These are phyloP conservation scores for Paraphaeosphaeria minitans DNA, from an alignment of 2,329 filamentous ascomycete species.

Conservation along the genomic window DNA sequence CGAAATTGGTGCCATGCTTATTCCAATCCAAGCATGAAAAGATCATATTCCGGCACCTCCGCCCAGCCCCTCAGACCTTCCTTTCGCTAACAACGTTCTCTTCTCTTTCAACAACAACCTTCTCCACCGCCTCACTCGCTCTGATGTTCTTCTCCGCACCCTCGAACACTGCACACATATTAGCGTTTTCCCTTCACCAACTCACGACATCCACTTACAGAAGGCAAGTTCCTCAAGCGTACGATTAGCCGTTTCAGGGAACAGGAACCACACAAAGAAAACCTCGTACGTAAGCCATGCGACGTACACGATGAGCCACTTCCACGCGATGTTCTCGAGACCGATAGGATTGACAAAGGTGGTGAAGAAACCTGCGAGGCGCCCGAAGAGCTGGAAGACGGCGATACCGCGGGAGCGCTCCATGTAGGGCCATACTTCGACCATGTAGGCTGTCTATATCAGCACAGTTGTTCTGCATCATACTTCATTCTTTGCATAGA, in stretches of 20 bases:
- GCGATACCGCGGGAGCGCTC: slow-evolving; percentile 53
- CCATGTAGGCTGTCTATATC: slow-evolving; percentile 52
- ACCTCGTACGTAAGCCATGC: slow-evolving; percentile 64
- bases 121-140: slow-evolving; percentile 25
- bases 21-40: too few relatives aligned
- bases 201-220: slow-evolving; percentile 17
- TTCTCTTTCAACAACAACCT: slow-evolving; percentile 22
- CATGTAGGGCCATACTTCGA: slow-evolving; percentile 54
- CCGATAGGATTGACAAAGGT: slow-evolving; percentile 66
- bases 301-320: slow-evolving; percentile 66
- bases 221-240: slow-evolving; percentile 69
- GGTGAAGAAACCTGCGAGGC: slow-evolving; percentile 63
- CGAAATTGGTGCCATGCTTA: too few relatives aligned
- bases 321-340: slow-evolving; percentile 65
- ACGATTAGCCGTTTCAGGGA: slow-evolving; percentile 70
- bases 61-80: slow-evolving; percentile 13
- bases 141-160: slow-evolving; percentile 21
- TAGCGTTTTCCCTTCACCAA: background rate
- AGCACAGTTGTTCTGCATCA: background rate
- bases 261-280: slow-evolving; percentile 67
- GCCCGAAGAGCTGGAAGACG: slow-evolving; percentile 65
- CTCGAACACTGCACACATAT: slow-evolving; percentile 25
- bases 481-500: background rate
- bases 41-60: too few relatives aligned
- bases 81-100: slow-evolving; percentile 15